Evolutionary conservation across 192 early-diverging fungal genomes (phyloP), one percentile per base, ranked within the genome.

Genomic region (Coemansia sp.): DNA sequence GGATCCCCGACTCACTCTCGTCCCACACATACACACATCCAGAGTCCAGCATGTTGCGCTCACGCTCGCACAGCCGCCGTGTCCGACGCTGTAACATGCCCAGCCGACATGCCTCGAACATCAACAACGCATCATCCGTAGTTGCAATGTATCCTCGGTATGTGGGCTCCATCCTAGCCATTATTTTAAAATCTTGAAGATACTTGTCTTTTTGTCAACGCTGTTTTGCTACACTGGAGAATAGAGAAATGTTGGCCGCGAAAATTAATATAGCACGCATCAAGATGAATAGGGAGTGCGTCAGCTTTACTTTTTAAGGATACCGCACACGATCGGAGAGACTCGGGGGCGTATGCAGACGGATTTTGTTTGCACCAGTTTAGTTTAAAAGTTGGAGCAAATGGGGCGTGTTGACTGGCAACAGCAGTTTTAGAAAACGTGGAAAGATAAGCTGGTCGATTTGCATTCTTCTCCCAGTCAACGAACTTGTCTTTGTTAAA

Each of bases 21-120:
- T 92, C 91, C 88, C 92, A 95, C 39, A 90, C 88, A 70, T 90
- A 95, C 17, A 94, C 84, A 1, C 88, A 89, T 2, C 92, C 92
- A 2, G 93, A 91, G 15, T 69, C 73, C 38, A 94, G 89, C 54
- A 79, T 67, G n/a, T 75, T 76, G 49, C 93, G 87, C 79, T 95
- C 94, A 47, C 87, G 85, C 19, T 93, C 91, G 23, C 87, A 85
- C 7, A 95, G 76, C 25, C 94, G 82, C 3, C 90, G 82, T 54
- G 85, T 89, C 15, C 93, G 86, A 21, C 92, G 76, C 35, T 80
- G 68, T 41, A 93, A 76, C 5, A 84, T 79, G 23, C 85, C 84
- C 24, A 84, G 57, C 45, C 91, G 89, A 53, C 92, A 94, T 9
- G 94, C 94, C 76, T 96, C 94, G 71, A 95, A 93, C 35, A 95